A percentile compares a stretch with the other conserved stretches of the same genome.
Evolutionary conservation across 1,139 yeast genomes (phyloP).

Genomic region (Protomyces inundatus): DNA sequence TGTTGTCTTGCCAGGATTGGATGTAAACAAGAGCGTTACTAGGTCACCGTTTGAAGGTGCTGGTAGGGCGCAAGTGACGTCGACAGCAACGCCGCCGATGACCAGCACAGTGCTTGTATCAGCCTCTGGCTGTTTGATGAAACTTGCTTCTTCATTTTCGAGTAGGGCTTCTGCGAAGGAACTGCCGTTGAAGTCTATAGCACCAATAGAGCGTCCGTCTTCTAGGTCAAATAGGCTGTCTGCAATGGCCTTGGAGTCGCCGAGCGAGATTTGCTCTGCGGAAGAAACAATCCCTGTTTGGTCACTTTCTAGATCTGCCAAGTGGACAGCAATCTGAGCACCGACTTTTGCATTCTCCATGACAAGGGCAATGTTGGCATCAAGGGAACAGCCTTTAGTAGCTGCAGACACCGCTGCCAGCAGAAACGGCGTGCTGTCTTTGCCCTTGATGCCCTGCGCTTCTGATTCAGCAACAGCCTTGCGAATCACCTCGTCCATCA

Average conservation of each 20-base stretch:
- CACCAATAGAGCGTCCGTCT: background rate
- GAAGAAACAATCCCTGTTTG: background rate
- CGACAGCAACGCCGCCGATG: constrained; percentile 74
- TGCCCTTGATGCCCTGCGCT: constrained; percentile 55
- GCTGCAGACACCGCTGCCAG: constrained; percentile 58
- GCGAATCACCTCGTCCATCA: constrained; percentile 54
- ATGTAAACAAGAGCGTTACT: constrained; percentile 46
- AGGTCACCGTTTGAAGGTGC: background rate
- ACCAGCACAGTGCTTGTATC: constrained; percentile 38
- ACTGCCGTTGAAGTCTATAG: background rate
- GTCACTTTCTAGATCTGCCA: constrained; percentile 44
- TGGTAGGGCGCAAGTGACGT: constrained; percentile 51
- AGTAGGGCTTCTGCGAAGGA: background rate
- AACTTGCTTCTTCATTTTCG: background rate
- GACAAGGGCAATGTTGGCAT: constrained; percentile 69
- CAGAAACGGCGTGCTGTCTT: constrained; percentile 72
- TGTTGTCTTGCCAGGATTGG: constrained; percentile 61
- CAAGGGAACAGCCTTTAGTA: constrained; percentile 65
- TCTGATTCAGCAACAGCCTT: constrained; percentile 57
- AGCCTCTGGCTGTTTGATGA: background rate
- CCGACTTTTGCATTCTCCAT: constrained; percentile 69
- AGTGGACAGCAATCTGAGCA: constrained; percentile 57
- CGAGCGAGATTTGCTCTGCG: background rate
- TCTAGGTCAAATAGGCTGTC: constrained; percentile 1
- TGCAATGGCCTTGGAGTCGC: background rate